These are phyloP conservation scores for Leptographium flavum DNA, from an alignment of 2,329 filamentous ascomycete genomes.

Conservation along the genomic window DNA sequence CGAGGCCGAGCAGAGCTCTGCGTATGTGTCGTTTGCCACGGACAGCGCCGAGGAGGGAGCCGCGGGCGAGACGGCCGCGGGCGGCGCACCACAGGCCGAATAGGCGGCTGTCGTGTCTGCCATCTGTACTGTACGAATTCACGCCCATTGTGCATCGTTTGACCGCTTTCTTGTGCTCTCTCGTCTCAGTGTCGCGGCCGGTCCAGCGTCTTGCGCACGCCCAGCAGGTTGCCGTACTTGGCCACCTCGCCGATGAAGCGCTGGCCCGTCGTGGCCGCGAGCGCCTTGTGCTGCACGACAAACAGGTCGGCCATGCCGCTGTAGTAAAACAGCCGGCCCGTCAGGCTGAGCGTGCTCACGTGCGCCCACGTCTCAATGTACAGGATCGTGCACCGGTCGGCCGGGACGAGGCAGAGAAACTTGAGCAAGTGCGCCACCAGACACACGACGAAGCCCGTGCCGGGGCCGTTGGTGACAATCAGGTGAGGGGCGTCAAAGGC, in stretches of 20 bases:
- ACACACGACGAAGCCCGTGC: slow-evolving; percentile 66
- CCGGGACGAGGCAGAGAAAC: slow-evolving; percentile 27
- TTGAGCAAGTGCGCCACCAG: slow-evolving; percentile 34
- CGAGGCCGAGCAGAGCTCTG: slow-evolving; percentile 24
- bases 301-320: slow-evolving; percentile 58
- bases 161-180: neutral
- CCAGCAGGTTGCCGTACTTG: slow-evolving; percentile 11
- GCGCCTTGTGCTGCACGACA: slow-evolving; percentile 63
- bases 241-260: slow-evolving; percentile 13
- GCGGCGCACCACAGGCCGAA: neutral
- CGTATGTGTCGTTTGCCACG: slow-evolving; percentile 28
- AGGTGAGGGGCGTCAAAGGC: slow-evolving; percentile 47
- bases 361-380: slow-evolving; percentile 92
- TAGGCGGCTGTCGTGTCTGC: too few relatives aligned
- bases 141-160: neutral
- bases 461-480: slow-evolving; percentile 79
- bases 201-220: slow-evolving; percentile 13
- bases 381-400: slow-evolving; percentile 52
- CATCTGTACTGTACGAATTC: neutral
- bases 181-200: neutral
- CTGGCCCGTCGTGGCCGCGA: slow-evolving; percentile 34
- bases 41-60: slow-evolving; percentile 16
- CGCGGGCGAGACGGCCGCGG: too few relatives aligned
- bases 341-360: slow-evolving; percentile 68
- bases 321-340: slow-evolving; percentile 58